Conservation (phyloP, 192 early-diverging fungal genomes). For the Rhizoclosmatium sp. region DNA sequence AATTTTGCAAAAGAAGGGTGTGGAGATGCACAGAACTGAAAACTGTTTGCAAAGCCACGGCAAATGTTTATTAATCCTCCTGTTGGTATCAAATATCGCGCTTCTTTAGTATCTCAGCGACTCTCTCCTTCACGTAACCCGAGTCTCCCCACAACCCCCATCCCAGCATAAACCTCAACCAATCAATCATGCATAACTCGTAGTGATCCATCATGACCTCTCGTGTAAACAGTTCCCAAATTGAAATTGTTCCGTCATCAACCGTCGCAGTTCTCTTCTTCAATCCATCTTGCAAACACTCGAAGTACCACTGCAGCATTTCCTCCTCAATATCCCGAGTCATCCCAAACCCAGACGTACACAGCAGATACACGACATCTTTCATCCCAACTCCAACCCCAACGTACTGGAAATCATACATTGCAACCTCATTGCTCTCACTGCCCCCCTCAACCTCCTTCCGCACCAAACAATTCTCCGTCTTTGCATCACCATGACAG, state of each 20-base stretch:
- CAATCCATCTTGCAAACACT: not conserved
- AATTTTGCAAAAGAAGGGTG: not conserved
- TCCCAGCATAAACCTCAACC: constrained; percentile 18
- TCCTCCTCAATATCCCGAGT: not conserved
- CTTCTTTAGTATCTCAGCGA: not conserved
- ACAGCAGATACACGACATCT: constrained; percentile 11
- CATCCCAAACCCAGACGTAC: not conserved
- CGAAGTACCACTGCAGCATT: constrained; percentile 1
- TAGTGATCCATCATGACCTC: constrained; percentile 11
- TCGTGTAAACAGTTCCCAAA: not conserved
- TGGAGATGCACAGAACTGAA: not conserved
- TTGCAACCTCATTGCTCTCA: not conserved
- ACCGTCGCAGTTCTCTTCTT: not conserved
- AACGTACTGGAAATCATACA: constrained; percentile 15
- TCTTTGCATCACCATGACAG: constrained; percentile 7
- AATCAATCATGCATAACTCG: constrained; percentile 10
- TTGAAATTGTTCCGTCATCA: not conserved
- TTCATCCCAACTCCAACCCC: constrained; percentile 10
- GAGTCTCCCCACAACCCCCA: constrained; percentile 16
- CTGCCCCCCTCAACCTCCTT: not conserved
- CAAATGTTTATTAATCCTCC: too few species aligned
- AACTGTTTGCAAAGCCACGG: not conserved
- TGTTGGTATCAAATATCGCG: too few species aligned
- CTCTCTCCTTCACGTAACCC: not conserved
- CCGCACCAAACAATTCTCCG: constrained; percentile 10